A percentile compares a stretch with the other conserved stretches of the same genome.
These are phyloP conservation scores for Diaporthe sp. DNA, from an alignment of 2,329 filamentous ascomycete genomes.

Conservation along the genomic window DNA sequence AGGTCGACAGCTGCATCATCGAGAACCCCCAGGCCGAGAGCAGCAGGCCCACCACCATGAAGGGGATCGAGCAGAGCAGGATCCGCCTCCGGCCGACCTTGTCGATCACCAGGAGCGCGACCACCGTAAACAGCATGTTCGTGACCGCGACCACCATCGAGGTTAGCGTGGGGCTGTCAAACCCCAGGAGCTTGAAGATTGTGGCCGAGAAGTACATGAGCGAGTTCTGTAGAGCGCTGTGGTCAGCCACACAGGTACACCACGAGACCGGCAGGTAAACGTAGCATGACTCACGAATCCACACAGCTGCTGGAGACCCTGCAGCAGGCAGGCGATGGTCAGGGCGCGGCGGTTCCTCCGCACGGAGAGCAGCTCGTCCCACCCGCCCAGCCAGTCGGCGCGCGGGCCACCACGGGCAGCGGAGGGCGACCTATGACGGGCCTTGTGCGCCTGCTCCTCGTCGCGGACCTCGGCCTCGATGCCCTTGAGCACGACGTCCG, in stretches of 20 bases:
- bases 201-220: slow-evolving; percentile 93
- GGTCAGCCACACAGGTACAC: slow-evolving; percentile 19
- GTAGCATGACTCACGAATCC: slow-evolving; percentile 72
- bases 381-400: slow-evolving; percentile 54
- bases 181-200: slow-evolving; percentile 82
- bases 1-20: slow-evolving; percentile 61
- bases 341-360: slow-evolving; percentile 79
- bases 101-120: slow-evolving; percentile 82
- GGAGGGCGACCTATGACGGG: slow-evolving; percentile 48
- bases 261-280: not conserved
- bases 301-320: slow-evolving; percentile 88
- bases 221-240: slow-evolving; percentile 68
- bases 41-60: slow-evolving; percentile 82
- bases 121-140: slow-evolving; percentile 83
- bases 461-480: slow-evolving; percentile 82
- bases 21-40: slow-evolving; percentile 79
- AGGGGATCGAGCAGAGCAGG: slow-evolving; percentile 82
- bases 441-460: slow-evolving; percentile 68
- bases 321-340: slow-evolving; percentile 85
- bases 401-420: slow-evolving; percentile 33
- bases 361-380: slow-evolving; percentile 65
- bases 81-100: slow-evolving; percentile 82
- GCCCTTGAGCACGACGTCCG: slow-evolving; percentile 70
- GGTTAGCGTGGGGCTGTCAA: slow-evolving; percentile 81
- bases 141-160: slow-evolving; percentile 83